Evolutionary conservation across 1,139 yeast genomes (phyloP).

Genomic region (Wickerhamomyces sp.): DNA sequence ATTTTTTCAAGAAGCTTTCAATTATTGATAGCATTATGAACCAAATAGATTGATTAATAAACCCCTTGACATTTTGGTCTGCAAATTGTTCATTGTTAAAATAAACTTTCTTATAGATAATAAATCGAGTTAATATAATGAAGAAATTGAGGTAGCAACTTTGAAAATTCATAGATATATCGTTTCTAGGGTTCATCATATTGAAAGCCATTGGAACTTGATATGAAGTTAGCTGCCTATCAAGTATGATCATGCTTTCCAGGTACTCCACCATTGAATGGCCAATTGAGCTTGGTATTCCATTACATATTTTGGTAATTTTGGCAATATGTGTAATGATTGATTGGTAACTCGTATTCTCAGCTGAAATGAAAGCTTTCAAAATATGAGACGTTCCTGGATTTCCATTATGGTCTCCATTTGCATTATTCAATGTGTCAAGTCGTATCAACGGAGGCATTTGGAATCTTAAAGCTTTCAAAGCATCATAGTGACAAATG

Average conservation of each 20-base stretch:
- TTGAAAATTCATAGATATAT: constrained; percentile 14
- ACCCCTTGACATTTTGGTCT: neutral
- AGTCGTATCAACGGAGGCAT: constrained; percentile 16
- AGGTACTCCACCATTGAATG: constrained; percentile 12
- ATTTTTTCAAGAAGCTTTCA: constrained; percentile 17
- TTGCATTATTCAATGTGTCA: constrained; percentile 10
- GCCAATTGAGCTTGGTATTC: constrained; percentile 9
- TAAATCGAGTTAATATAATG: constrained; percentile 11
- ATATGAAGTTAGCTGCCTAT: constrained; percentile 15
- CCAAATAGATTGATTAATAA: constrained; percentile 15
- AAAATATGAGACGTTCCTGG: constrained; percentile 14
- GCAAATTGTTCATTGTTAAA: constrained; percentile 5
- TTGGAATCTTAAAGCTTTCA: constrained; percentile 14
- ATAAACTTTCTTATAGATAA: constrained; percentile 14
- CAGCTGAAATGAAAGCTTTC: constrained; percentile 22
- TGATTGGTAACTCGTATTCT: constrained; percentile 14
- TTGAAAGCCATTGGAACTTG: constrained; percentile 13
- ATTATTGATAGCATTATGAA: constrained; percentile 17
- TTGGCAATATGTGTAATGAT: constrained; percentile 18
- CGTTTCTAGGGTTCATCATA: constrained; percentile 14
- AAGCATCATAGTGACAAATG: constrained; percentile 16
- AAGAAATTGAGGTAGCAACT: constrained; percentile 15
- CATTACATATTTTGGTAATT: constrained; percentile 18
- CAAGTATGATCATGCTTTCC: constrained; percentile 16
- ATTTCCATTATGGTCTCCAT: neutral